Percentiles rank a stretch among this genome's conserved stretches.
phyloP scores from a whole-genome alignment of 2,329 filamentous ascomycete species.

The Chrysoporthe austroafricana region DNA sequence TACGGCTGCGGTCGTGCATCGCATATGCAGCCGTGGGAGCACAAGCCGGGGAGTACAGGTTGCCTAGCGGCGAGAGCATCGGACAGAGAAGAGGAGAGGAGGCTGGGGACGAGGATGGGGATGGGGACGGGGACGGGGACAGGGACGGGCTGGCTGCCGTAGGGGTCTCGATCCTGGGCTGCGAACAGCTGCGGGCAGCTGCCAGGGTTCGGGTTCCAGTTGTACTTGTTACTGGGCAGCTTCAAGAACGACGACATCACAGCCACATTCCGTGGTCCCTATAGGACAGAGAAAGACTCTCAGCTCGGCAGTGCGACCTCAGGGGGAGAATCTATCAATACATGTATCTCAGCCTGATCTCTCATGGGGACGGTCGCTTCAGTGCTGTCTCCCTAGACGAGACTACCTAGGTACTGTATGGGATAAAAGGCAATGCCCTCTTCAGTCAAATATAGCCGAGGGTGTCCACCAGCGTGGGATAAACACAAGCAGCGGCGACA shows the following conservation, averaged over 20 bases:
- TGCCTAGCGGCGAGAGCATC: background rate
- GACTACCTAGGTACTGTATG: background rate
- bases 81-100: background rate
- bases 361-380: background rate
- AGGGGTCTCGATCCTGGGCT: too few species aligned
- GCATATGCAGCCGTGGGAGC: background rate
- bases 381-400: background rate
- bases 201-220: too few species aligned
- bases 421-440: background rate
- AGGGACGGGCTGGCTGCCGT: too few species aligned
- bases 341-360: background rate
- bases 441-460: background rate
- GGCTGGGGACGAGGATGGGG: too few species aligned
- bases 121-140: background rate
- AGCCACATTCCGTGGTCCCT: background rate
- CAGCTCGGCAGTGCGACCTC: background rate
- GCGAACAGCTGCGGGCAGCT: too few species aligned
- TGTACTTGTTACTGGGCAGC: too few species aligned
- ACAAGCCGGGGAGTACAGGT: background rate
- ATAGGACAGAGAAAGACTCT: background rate
- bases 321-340: background rate
- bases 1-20: background rate
- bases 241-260: background rate
- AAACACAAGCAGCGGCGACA: background rate
- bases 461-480: background rate